Percentiles rank a stretch among this genome's conserved stretches.
These are phyloP conservation scores for Beauveria asiatica DNA, from an alignment of 2,329 filamentous ascomycete genomes.

Conservation along the genomic window DNA sequence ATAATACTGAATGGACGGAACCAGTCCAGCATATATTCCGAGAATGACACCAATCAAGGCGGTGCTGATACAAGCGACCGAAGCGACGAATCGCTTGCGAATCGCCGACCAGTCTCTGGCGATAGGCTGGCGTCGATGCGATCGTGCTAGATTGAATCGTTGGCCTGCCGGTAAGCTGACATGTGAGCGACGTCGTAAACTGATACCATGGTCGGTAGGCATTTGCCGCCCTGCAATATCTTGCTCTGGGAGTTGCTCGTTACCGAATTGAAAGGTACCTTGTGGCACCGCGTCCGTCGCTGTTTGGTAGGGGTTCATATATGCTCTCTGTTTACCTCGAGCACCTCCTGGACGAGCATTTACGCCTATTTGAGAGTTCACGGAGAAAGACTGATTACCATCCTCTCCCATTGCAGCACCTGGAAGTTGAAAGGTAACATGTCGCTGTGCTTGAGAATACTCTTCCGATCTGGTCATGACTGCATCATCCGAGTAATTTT, in stretches of 20 bases:
- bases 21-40: constrained; percentile 69
- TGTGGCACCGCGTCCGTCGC: not conserved
- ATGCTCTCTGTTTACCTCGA: not conserved
- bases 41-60: constrained; percentile 61
- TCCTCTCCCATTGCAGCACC: constrained; percentile 6
- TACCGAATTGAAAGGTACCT: constrained; percentile 14
- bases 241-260: constrained; percentile 19
- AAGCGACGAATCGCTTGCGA: constrained; percentile 61
- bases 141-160: constrained; percentile 43
- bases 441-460: constrained; percentile 13
- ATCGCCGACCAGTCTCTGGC: constrained; percentile 62
- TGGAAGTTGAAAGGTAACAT: constrained; percentile 13
- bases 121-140: constrained; percentile 54
- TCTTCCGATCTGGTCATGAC: not conserved
- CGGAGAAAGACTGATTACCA: constrained; percentile 5
- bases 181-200: constrained; percentile 42
- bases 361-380: not conserved
- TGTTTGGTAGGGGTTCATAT: not conserved
- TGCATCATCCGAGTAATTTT: constrained; percentile 19
- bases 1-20: constrained; percentile 71
- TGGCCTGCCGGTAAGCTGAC: constrained; percentile 43
- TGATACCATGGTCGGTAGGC: constrained; percentile 28
- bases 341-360: not conserved
- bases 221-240: constrained; percentile 19
- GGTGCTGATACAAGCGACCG: constrained; percentile 64